These are phyloP conservation scores for Sporisorium exsertum DNA, from an alignment of 1,284 basidiomycete genomes.

Conservation along the genomic window DNA sequence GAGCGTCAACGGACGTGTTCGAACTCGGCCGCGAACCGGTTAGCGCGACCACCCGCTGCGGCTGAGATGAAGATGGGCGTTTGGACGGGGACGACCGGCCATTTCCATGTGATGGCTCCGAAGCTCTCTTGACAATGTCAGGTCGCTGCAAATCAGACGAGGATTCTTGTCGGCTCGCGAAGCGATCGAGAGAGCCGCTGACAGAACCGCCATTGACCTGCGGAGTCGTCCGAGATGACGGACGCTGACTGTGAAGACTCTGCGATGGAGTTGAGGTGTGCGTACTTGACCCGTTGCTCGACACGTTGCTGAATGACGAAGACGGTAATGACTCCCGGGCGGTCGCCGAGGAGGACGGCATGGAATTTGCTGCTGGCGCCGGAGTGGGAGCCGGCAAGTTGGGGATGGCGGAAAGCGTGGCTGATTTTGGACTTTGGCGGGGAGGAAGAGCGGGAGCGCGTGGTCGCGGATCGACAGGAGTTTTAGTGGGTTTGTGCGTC, in stretches of 20 bases:
- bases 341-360: not conserved
- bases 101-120: not conserved
- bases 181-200: conserved; percentile 18
- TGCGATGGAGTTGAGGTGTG: not conserved
- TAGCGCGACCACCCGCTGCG: not conserved
- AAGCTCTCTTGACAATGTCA: not conserved
- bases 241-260: not conserved
- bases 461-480: conserved; percentile 11
- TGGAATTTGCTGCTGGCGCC: not conserved
- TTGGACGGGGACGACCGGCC: not conserved
- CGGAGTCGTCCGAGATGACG: not conserved
- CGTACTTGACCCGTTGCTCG: not conserved
- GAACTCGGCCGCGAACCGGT: not conserved
- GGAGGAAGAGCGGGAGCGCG: not conserved
- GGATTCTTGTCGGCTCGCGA: conserved; percentile 12
- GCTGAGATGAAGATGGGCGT: not conserved
- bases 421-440: not conserved
- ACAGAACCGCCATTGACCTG: conserved; percentile 1
- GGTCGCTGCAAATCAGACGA: not conserved
- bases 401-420: not conserved
- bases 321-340: not conserved
- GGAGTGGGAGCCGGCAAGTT: not conserved
- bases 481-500: not conserved
- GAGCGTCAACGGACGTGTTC: not conserved
- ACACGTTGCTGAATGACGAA: not conserved